A percentile compares a stretch with the other conserved stretches of the same genome.
Conservation (phyloP, 768 basidiomycete species). For the Amanita muscaria region DNA sequence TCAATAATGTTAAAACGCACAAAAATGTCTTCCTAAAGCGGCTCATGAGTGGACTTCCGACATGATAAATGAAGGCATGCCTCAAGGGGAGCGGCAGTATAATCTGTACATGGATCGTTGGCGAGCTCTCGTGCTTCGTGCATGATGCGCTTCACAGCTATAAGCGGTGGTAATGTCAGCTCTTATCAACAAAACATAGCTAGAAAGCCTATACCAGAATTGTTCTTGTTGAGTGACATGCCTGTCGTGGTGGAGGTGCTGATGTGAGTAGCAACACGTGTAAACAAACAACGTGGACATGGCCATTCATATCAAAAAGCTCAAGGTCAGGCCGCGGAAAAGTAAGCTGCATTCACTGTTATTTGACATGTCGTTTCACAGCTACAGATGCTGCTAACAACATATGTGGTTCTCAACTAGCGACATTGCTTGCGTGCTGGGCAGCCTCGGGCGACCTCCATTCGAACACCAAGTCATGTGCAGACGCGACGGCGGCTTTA, state of each 20-base stretch:
- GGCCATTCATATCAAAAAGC: conserved; percentile 68
- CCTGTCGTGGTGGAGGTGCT: conserved; percentile 12
- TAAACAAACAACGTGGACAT: conserved; percentile 19
- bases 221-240: conserved; percentile 73
- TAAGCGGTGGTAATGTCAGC: conserved; percentile 4
- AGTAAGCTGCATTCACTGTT: conserved; percentile 31
- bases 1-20: conserved; percentile 33
- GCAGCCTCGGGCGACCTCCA: conserved; percentile 61
- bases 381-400: conserved; percentile 35
- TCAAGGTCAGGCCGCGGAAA: conserved; percentile 75
- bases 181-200: neutral
- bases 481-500: conserved; percentile 47
- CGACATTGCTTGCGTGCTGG: conserved; percentile 82
- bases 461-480: conserved; percentile 41
- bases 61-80: conserved; percentile 17
- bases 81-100: conserved; percentile 80
- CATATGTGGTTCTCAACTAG: conserved; percentile 61
- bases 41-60: neutral
- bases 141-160: conserved; percentile 95
- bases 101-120: conserved; percentile 79
- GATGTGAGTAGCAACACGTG: conserved; percentile 11
- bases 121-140: conserved; percentile 89
- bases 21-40: conserved; percentile 73
- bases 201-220: conserved; percentile 47
- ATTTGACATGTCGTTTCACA: conserved; percentile 7